Base-by-base conservation (phyloP, 805 yeast genomes). In the Starmerella stellata region DNA sequence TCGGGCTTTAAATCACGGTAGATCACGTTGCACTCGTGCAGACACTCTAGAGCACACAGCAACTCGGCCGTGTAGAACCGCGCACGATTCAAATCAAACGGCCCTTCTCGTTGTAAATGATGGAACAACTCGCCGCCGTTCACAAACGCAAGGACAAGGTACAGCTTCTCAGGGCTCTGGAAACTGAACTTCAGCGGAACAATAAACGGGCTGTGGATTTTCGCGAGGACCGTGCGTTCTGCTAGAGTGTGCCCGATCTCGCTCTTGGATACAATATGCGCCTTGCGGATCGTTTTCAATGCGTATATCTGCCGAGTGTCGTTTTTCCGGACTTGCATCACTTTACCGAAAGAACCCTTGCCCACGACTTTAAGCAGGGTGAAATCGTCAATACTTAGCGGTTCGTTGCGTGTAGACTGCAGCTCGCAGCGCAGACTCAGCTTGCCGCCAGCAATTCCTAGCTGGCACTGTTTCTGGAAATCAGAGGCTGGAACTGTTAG, bases 331-430 rank as follows among this genome's bases (percentile, higher is more conserved):
- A 90, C 98, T 60, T 90, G 98, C 96, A 90, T 90, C 38, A 90
- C 98, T 60, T 90, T 90, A 38, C 98, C 98, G 57, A 90, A 90
- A 8, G 95, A 83, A 5, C 98, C 98, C 57, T 90, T 90, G 28
- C 98, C 98, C 39, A 90, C 82, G 18, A 90, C 98, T 59, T 90
- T 90, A 49, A 90, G 67, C 38, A 90, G 62, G 51, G 83, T 94
- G 60, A 90, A 87, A 54, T 87, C 95, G 41, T 83, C 94, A 48
- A 90, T 82, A 1, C 82, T 66, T 36, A 90, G 64, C 36, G 78
- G 77, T 46, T 75, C 47, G 42, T 50, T 50, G n/a, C 35, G 30
- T 34, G 53, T 50, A 36, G 39, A 42, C 35, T 51, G 52, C 21
- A 44, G 42, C 45, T 51, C 54, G 36, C 47, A 42, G 20, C 43